Evolutionary conservation across 2,329 filamentous ascomycete genomes (phyloP), one percentile per base, ranked within the genome.

Genomic region (Colletotrichum noveboracense): DNA sequence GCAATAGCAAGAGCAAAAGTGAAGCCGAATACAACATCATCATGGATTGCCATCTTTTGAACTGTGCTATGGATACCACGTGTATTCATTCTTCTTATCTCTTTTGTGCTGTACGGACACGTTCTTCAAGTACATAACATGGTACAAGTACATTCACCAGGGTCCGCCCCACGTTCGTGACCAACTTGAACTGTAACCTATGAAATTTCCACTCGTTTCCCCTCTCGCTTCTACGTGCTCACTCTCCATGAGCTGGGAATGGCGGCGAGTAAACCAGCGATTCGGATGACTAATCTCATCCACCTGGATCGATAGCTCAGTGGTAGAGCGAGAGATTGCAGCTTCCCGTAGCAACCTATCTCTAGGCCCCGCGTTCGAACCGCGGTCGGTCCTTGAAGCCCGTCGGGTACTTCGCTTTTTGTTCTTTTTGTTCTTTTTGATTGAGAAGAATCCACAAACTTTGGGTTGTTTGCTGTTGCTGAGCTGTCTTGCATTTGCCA

Each of bases 281-380:
- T 36, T 10, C 13, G 9, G 64, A 73, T 75, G 73, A 75, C 73
- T 75, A 65, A 75, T 34, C 43, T 55, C 18, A 26, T 55, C 43
- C 8, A 16, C 13, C 30, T 13, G 73, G 73, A 75, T 75, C 73
- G 73, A 75, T 75, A 75, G 73, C 73, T 75, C 73, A 75, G 70
- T 75, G 73, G 73, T 75, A 75, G 73, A 75, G 73, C 73, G 73
- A 75, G 73, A 75, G 73, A 75, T 75, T 75, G 73, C 73, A 75
- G 73, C 34, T 64, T 16, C 9, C 21, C 16, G 21, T 34, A 68
- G 73, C 69, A 72, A 38, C 62, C 21, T 74, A 75, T 75, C 73
- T 75, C 73, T 75, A 75, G 73, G 73, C 70, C 73, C 73, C 73
- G 73, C 73, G 73, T 75, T 75, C 73, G 73, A 75, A 75, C 16